Conservation (phyloP, 495 filamentous ascomycete species). For the Penicillium lagena region DNA sequence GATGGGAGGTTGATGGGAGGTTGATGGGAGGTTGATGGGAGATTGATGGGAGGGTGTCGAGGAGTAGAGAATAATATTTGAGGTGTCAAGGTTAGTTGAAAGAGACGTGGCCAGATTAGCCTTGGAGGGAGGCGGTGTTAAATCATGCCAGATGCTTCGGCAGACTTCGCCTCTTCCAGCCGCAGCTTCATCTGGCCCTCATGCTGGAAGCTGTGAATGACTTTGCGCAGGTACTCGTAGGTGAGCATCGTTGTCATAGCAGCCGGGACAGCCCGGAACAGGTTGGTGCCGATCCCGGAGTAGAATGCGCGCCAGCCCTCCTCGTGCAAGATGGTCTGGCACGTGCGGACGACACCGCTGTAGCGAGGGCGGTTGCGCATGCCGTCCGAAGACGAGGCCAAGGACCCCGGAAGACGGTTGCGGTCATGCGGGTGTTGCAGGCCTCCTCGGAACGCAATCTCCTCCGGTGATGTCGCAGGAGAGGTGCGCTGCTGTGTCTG, state of each 20-base stretch:
- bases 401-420: constrained; percentile 27
- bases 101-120: neutral
- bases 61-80: neutral
- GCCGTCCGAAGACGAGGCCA: constrained; percentile 49
- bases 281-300: constrained; percentile 94
- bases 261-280: constrained; percentile 90
- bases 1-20: neutral
- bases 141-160: constrained; percentile 12
- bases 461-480: constrained; percentile 39
- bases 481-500: constrained; percentile 73
- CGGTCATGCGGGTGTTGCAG: constrained; percentile 38
- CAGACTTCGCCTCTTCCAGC: constrained; percentile 12
- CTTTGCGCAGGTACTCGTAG: constrained; percentile 78
- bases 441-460: constrained; percentile 60
- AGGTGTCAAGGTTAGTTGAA: neutral
- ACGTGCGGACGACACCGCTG: constrained; percentile 73
- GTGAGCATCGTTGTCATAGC: constrained; percentile 97
- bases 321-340: constrained; percentile 75
- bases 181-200: constrained; percentile 38
- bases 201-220: constrained; percentile 41
- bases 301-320: constrained; percentile 98
- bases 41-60: neutral
- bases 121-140: constrained; percentile 7
- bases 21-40: neutral
- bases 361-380: constrained; percentile 64